phyloP scores from a whole-genome alignment of 2,329 filamentous ascomycete species.

The Ceratocystis smalleyi region DNA sequence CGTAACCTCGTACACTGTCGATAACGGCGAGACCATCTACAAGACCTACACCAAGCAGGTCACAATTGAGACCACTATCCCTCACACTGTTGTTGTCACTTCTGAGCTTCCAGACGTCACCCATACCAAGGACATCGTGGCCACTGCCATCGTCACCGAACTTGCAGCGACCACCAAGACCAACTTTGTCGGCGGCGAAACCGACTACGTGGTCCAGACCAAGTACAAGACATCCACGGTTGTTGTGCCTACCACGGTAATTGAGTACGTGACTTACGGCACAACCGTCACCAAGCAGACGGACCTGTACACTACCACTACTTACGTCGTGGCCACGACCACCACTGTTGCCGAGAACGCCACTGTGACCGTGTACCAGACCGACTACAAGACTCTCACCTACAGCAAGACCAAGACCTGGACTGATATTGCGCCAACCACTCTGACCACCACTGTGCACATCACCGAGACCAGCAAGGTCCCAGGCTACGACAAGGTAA shows the following conservation, averaged over 20 bases:
- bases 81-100: constrained; percentile 1
- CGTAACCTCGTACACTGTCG: constrained; percentile 1
- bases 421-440: constrained; percentile 8
- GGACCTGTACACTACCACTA: constrained; percentile 11
- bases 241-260: not conserved
- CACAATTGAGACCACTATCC: not conserved
- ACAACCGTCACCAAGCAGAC: constrained; percentile 11
- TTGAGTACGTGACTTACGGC: constrained; percentile 2
- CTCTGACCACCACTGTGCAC: constrained; percentile 6
- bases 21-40: not conserved
- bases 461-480: constrained; percentile 7
- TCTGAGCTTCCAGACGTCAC: not conserved
- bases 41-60: constrained; percentile 4
- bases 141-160: constrained; percentile 5
- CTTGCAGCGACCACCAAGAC: constrained; percentile 2
- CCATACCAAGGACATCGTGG: not conserved
- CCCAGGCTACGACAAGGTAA: not conserved
- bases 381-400: constrained; percentile 7
- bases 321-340: constrained; percentile 6
- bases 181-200: not conserved
- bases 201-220: constrained; percentile 1
- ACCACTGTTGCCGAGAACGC: constrained; percentile 5
- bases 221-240: not conserved
- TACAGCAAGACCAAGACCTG: constrained; percentile 1
- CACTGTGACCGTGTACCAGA: constrained; percentile 9